Evolutionary conservation across 2,329 filamentous ascomycete genomes (phyloP), one percentile per base, ranked within the genome.

Genomic region (Talaromyces piceae): DNA sequence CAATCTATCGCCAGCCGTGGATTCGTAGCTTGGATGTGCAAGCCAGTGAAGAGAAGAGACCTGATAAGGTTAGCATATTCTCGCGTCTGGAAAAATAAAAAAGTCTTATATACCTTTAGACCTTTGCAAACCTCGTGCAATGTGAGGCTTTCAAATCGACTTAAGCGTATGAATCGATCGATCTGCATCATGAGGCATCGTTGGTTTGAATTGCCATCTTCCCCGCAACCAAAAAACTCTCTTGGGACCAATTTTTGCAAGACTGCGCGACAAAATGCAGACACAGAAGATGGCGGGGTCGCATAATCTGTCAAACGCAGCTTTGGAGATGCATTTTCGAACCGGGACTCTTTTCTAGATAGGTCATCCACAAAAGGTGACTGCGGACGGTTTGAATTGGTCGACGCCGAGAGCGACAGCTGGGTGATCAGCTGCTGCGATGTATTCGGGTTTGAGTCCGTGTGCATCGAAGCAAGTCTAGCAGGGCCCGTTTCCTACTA

Each of bases 241-340:
- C 76, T 72, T 0, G 91, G 91, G 25, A 98, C 78, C 13, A 96
- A 72, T 52, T 79, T 86, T 18, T 73, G 73, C 26, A 96, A 63
- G 0, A 85, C 83, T 2, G 88, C 86, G 61, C 86, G 86, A 65
- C 90, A 95, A 63, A 95, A 97, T 0, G 88, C 85, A 3, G 91
- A 95, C 2, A 97, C 87, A 45, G 82, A 77, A 1, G 82, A 72
- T 3, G 73, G 57, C 0, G 87, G 79, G 13, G 83, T 88, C 1
- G 90, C 85, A 58, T 87, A 71, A 18, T 86, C 79, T 28, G 83
- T 81, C 41, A 93, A 71, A 11, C 74, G 73, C 45, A 51, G 8
- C 41, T 63, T 64, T 11, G 50, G 56, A 25, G 51, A 37, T 37
- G 44, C 23, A 23, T 26, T 5, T 20, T 28, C 30, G 11, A 6